phyloP scores from a whole-genome alignment of 2,329 filamentous ascomycete species.

The Chaetoscypha palmicola region DNA sequence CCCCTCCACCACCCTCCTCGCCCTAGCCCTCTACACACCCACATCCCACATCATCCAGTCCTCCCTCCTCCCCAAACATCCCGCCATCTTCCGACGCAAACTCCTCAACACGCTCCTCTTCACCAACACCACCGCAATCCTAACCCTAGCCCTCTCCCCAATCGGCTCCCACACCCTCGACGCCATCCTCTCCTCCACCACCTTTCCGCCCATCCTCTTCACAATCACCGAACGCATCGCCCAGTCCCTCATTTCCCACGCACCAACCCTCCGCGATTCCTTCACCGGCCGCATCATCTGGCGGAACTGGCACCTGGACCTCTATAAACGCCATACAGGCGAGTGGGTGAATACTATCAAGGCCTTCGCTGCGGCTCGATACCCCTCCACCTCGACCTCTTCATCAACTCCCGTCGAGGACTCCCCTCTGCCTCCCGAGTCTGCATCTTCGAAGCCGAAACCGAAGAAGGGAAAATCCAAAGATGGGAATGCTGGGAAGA shows the following conservation, averaged over 20 bases:
- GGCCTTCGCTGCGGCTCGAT: constrained; percentile 2
- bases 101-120: constrained; percentile 54
- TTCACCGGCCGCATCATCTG: constrained; percentile 61
- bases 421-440: background rate
- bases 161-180: constrained; percentile 63
- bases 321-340: constrained; percentile 54
- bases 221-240: constrained; percentile 63
- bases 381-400: background rate
- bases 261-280: constrained; percentile 55
- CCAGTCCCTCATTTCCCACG: constrained; percentile 52
- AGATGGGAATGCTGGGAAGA: constrained; percentile 4
- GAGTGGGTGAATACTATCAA: constrained; percentile 61
- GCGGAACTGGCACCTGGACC: constrained; percentile 69
- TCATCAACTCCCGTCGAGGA: background rate
- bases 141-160: constrained; percentile 43
- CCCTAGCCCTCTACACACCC: constrained; percentile 48
- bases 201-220: constrained; percentile 37
- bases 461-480: constrained; percentile 11
- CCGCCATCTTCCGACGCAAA: constrained; percentile 51
- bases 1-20: constrained; percentile 47
- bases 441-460: constrained; percentile 3
- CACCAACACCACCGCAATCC: constrained; percentile 12
- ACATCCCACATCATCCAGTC: constrained; percentile 58
- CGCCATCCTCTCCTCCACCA: constrained; percentile 45
- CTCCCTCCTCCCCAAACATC: constrained; percentile 48